Evolutionary conservation across 306 rosid species (phyloP).

Genomic region (Erythrophleum fordii): DNA sequence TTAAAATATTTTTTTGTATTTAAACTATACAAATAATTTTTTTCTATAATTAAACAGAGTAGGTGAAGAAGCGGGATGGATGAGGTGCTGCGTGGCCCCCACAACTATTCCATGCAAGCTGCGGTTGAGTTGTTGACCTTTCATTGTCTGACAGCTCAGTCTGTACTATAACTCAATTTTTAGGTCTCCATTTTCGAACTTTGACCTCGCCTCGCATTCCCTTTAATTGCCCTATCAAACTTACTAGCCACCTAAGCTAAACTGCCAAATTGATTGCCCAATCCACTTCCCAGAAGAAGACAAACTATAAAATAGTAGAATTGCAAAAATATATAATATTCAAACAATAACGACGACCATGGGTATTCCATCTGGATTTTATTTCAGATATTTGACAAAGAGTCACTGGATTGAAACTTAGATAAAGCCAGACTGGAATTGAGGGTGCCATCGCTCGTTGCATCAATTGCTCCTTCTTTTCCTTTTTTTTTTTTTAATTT

Average conservation of each 20-base stretch:
- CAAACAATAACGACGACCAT: background rate
- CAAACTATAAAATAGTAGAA: background rate
- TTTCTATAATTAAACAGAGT: too few species aligned
- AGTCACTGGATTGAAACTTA: background rate
- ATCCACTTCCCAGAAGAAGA: background rate
- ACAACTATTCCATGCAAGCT: background rate
- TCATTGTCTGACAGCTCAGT: background rate
- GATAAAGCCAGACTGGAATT: background rate
- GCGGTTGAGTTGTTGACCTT: background rate
- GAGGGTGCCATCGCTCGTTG: background rate
- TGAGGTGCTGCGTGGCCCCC: background rate
- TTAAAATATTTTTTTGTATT: too few species aligned
- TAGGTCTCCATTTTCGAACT: background rate
- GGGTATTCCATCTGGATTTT: background rate
- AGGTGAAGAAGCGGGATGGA: background rate
- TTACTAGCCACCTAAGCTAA: background rate
- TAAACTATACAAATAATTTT: too few species aligned
- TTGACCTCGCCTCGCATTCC: background rate
- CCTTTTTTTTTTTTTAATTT: too few species aligned
- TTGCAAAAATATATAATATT: background rate
- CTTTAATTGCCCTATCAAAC: background rate
- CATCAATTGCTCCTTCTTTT: too few species aligned
- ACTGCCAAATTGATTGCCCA: background rate
- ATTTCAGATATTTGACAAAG: background rate
- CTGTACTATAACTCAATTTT: background rate